phyloP scores from a whole-genome alignment of 768 basidiomycete genomes.

The Rossbeevera mucosa region DNA sequence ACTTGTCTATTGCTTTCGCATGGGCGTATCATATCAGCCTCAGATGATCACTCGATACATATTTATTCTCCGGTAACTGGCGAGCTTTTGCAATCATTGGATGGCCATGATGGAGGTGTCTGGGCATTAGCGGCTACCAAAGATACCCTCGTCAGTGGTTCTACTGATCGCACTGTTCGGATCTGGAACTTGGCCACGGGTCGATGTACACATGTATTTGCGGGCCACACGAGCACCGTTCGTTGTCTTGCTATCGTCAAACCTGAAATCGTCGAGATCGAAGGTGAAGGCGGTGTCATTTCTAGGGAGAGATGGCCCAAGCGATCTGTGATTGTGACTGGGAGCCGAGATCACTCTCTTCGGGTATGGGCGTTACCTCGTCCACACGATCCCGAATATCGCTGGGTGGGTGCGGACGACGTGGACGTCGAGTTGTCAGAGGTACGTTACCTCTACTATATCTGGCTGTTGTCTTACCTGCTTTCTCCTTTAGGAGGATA shows the following conservation, averaged over 20 bases:
- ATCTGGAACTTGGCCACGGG: conserved; percentile 85
- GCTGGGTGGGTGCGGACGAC: conserved; percentile 59
- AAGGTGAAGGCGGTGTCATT: conserved; percentile 56
- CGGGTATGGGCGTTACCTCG: conserved; percentile 65
- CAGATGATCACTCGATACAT: conserved; percentile 95
- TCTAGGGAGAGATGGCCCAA: conserved; percentile 71
- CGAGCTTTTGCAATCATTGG: conserved; percentile 62
- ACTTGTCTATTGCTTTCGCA: conserved; percentile 94
- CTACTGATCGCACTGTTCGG: conserved; percentile 89
- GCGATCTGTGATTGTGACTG: conserved; percentile 67
- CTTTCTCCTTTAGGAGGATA: conserved; percentile 49
- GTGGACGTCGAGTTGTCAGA: conserved; percentile 56
- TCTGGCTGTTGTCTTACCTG: conserved; percentile 4
- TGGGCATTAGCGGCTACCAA: conserved; percentile 93
- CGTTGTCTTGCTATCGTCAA: conserved; percentile 94
- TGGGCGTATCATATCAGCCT: conserved; percentile 93
- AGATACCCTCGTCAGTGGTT: conserved; percentile 85
- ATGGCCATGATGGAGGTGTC: conserved; percentile 93
- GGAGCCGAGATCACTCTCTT: conserved; percentile 63
- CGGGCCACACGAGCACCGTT: conserved; percentile 95
- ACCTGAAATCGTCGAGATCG: conserved; percentile 79
- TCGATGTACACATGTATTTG: conserved; percentile 86
- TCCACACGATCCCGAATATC: conserved; percentile 73
- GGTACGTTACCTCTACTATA: conserved; percentile 23
- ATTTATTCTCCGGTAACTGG: conserved; percentile 89